Conservation (phyloP, 345 rosid genomes). For the Orychophragmus violaceus region DNA sequence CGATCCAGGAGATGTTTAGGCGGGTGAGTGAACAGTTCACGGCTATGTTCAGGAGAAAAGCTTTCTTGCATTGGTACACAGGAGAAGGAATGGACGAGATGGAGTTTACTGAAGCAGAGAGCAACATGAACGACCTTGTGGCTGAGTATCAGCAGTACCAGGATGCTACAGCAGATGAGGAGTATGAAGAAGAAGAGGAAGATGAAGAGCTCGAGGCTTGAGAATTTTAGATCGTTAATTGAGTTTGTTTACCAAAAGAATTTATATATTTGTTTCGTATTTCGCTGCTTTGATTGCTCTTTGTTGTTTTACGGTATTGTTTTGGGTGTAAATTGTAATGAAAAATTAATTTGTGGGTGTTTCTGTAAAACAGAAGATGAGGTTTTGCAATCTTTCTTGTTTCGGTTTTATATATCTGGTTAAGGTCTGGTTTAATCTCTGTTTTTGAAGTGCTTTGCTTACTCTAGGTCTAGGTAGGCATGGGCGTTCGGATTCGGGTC, state of each 20-base stretch:
- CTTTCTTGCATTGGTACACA: slow-evolving; percentile 32
- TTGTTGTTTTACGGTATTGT: not conserved
- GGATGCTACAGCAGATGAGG: slow-evolving; percentile 28
- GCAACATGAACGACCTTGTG: slow-evolving; percentile 34
- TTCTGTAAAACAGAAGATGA: not conserved
- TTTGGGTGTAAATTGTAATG: slow-evolving; percentile 20
- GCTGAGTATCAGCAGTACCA: slow-evolving; percentile 35
- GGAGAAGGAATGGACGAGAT: slow-evolving; percentile 29
- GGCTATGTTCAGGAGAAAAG: slow-evolving; percentile 28
- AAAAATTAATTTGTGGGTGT: slow-evolving; percentile 6
- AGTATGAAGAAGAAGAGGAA: slow-evolving; percentile 26
- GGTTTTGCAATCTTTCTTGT: not conserved
- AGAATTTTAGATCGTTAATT: not conserved
- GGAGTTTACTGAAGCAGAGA: slow-evolving; percentile 28
- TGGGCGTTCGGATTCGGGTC: no score
- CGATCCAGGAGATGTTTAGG: slow-evolving; percentile 30
- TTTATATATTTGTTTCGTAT: not conserved
- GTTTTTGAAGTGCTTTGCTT: not conserved
- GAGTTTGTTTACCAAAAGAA: slow-evolving; percentile 4
- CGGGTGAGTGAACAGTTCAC: slow-evolving; percentile 29
- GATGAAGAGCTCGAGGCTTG: slow-evolving; percentile 14
- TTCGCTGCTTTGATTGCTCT: slow-evolving; percentile 17
- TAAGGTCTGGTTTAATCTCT: not conserved
- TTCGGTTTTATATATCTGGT: not conserved
- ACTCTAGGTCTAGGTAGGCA: no score